phyloP scores from a whole-genome alignment of 2,329 filamentous ascomycete genomes.

The Dactylellina parvicollis region DNA sequence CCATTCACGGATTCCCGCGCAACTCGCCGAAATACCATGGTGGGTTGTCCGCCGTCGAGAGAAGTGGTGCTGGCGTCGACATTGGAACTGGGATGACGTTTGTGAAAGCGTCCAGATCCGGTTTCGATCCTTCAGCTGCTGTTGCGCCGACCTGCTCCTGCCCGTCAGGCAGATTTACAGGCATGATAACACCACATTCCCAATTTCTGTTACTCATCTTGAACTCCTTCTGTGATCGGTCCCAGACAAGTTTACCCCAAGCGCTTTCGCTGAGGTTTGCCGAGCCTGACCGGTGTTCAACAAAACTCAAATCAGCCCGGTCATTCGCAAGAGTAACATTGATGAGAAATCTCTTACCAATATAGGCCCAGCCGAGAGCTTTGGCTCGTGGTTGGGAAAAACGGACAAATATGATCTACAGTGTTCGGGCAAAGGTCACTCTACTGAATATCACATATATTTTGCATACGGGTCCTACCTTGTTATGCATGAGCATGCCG shows the following conservation, averaged over 20 bases:
- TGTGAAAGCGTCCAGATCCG: conserved; percentile 40
- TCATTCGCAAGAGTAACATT: background rate
- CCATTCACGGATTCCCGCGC: conserved; percentile 43
- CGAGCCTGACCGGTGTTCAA: conserved; percentile 77
- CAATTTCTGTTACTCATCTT: conserved; percentile 90
- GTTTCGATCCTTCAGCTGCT: conserved; percentile 25
- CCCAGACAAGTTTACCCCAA: conserved; percentile 82
- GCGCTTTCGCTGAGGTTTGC: conserved; percentile 93
- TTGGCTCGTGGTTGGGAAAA: conserved; percentile 27
- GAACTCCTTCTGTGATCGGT: conserved; percentile 72
- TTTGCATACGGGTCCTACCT: conserved; percentile 67
- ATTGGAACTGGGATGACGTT: conserved; percentile 47
- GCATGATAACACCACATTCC: conserved; percentile 90
- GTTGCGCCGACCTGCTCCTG: conserved; percentile 15
- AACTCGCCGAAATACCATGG: conserved; percentile 55
- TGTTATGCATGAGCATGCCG: conserved; percentile 87
- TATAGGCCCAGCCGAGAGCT: conserved; percentile 42
- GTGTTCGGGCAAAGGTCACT: conserved; percentile 12
- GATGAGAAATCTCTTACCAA: conserved; percentile 39
- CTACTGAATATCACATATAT: background rate
- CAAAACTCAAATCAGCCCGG: conserved; percentile 71
- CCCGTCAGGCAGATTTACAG: conserved; percentile 62
- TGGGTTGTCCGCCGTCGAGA: conserved; percentile 42
- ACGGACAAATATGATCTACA: conserved; percentile 55
- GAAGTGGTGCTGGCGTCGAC: conserved; percentile 38